Base-by-base conservation (phyloP, 1,284 basidiomycete genomes). In the Albatrellus sp. region DNA sequence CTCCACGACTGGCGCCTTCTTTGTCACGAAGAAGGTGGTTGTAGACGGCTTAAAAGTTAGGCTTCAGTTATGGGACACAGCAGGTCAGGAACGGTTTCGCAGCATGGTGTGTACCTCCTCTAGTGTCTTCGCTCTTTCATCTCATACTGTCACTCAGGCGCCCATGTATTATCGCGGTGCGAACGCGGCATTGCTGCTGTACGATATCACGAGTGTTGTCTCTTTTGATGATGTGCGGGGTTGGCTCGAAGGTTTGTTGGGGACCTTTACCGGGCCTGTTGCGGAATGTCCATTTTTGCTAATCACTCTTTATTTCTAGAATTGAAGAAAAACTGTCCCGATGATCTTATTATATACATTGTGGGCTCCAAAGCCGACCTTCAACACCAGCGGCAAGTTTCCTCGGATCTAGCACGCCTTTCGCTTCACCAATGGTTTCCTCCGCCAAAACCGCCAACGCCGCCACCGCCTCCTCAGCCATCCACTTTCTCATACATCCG, bases 141-240 rank as follows among this genome's bases (percentile, higher is more conserved):
- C 45, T 54, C 40, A 38, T 39, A 40, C 42, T 36, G 43, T 30
- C 32, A 38, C 17, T 37, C 32, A 89, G 89, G 91, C 92, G 54
- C 93, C 93, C 47, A 96, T 98, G 88, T 98, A 98, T 72, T 98
- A 98, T 73, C 83, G 96, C 61, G 94, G 93, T 58, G 91, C 93
- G 51, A 90, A 94, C 57, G 94, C 94, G 46, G 94, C 96, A 20
- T 79, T 98, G 44, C 75, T 98, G 50, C 79, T 98, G 55, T 98
- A 98, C 67, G 94, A 98, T 71, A 92, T 98, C 55, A 98, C 96
- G 56, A 90, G 89, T 64, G 72, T 77, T 53, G 70, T 83, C 47
- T 89, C 87, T 40, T 94, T 98, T 67, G 77, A 90, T 49, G 93
- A 96, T 61, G 79, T 97, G 50, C 76, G 84, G 50, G 85, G 86